These are phyloP conservation scores for Hordeum marinum DNA, from an alignment of 176 grass and related monocot genomes.

Conservation along the genomic window DNA sequence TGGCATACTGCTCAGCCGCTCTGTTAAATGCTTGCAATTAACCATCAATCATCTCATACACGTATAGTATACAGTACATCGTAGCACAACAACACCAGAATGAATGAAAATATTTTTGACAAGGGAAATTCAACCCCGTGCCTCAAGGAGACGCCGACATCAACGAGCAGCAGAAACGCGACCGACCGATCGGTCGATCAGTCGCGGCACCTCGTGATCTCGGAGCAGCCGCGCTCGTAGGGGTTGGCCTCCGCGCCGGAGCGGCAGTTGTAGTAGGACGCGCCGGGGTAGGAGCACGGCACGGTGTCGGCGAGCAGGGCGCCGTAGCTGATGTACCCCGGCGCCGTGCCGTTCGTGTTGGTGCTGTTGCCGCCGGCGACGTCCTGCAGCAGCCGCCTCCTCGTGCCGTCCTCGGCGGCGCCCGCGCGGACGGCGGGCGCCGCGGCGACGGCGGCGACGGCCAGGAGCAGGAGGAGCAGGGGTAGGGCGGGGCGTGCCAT, in stretches of 20 bases:
- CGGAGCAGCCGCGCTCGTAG: slow-evolving; percentile 54
- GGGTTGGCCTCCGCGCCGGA: slow-evolving; percentile 52
- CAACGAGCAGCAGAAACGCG: no score
- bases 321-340: slow-evolving; percentile 57
- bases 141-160: background rate
- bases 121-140: background rate
- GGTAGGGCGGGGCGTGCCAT: slow-evolving; percentile 11
- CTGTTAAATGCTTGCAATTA: background rate
- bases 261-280: slow-evolving; percentile 81
- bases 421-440: background rate
- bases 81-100: background rate
- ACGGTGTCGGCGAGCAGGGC: slow-evolving; percentile 8
- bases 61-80: background rate
- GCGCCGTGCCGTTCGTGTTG: background rate
- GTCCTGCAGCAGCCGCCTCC: slow-evolving; percentile 22
- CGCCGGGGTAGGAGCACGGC: slow-evolving; percentile 38
- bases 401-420: background rate
- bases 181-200: background rate
- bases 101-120: background rate
- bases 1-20: background rate
- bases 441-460: background rate
- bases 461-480: background rate
- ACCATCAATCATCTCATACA: background rate
- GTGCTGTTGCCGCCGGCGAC: background rate
- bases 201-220: slow-evolving; percentile 46